phyloP scores from a whole-genome alignment of 2,329 filamentous ascomycete genomes.

The Scedosporium boydii region DNA sequence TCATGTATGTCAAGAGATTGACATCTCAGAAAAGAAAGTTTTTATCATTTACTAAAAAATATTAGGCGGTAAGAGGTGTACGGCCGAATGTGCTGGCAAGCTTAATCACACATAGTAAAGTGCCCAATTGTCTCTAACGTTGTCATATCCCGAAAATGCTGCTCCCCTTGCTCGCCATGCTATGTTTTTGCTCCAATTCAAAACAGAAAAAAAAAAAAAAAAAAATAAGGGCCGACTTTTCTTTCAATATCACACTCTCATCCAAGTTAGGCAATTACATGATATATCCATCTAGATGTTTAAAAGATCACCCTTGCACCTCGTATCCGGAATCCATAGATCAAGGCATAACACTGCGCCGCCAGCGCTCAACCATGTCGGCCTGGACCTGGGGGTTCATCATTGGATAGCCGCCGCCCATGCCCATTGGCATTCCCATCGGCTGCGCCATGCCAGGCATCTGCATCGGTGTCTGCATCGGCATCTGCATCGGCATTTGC shows the following conservation, averaged over 20 bases:
- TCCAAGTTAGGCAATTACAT: too few species aligned
- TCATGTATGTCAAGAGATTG: too few species aligned
- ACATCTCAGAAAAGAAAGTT: too few species aligned
- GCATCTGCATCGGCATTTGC: slow-evolving; percentile 14
- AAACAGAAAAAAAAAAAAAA: not conserved
- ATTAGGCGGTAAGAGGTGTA: too few species aligned
- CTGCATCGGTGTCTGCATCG: slow-evolving; percentile 13
- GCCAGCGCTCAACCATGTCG: slow-evolving; percentile 32
- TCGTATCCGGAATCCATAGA: not conserved
- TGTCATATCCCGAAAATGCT: too few species aligned
- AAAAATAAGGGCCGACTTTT: not conserved
- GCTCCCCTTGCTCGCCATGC: not conserved
- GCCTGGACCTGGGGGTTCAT: slow-evolving; percentile 4
- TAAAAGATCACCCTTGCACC: not conserved
- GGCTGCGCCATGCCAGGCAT: slow-evolving; percentile 10
- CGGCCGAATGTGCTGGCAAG: too few species aligned
- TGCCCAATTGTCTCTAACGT: too few species aligned
- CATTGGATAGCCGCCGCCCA: slow-evolving; percentile 7
- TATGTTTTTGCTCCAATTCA: not conserved
- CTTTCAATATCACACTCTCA: not conserved
- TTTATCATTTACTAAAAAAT: too few species aligned
- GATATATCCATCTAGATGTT: not conserved
- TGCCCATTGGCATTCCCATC: slow-evolving; percentile 6
- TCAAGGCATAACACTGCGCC: slow-evolving; percentile 24
- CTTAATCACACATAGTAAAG: too few species aligned